A percentile compares a stretch with the other conserved stretches of the same genome.
Evolutionary conservation across 176 grass and related monocot genomes (phyloP).

Genomic region (Oryza glumipatula): DNA sequence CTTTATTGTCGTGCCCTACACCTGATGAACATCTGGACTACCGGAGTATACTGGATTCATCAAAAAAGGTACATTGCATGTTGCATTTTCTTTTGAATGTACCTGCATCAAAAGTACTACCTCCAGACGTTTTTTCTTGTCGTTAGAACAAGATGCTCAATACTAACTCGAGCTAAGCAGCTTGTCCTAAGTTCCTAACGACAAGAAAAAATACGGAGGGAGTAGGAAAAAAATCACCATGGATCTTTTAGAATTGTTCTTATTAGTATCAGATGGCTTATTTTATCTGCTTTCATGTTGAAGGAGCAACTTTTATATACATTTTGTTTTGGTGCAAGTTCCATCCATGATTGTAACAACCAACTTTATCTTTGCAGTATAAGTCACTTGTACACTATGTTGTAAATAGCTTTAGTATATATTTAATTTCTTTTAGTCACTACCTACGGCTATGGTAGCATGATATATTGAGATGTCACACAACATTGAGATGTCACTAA

Average conservation of each 20-base stretch:
- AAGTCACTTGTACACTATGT: not conserved
- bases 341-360: not conserved
- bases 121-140: slow-evolving; percentile 15
- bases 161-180: too few species aligned
- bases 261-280: too few species aligned
- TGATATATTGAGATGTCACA: slow-evolving; percentile 20
- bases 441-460: slow-evolving; percentile 18
- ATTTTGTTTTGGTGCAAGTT: not conserved
- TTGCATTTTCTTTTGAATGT: slow-evolving; percentile 42
- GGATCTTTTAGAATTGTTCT: too few species aligned
- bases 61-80: slow-evolving; percentile 60
- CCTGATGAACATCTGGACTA: slow-evolving; percentile 90
- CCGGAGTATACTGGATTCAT: slow-evolving; percentile 62
- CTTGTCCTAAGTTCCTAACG: too few species aligned
- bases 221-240: too few species aligned
- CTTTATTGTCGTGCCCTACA: slow-evolving; percentile 65
- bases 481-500: slow-evolving; percentile 23
- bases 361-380: not conserved
- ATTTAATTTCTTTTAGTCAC: slow-evolving; percentile 34
- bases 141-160: not conserved
- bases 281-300: too few species aligned
- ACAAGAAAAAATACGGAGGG: too few species aligned
- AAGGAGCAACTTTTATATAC: not conserved
- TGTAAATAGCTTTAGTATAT: slow-evolving; percentile 24
- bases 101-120: slow-evolving; percentile 34